phyloP scores from a whole-genome alignment of 2,329 filamentous ascomycete species.

The Fusarium devonianum region DNA sequence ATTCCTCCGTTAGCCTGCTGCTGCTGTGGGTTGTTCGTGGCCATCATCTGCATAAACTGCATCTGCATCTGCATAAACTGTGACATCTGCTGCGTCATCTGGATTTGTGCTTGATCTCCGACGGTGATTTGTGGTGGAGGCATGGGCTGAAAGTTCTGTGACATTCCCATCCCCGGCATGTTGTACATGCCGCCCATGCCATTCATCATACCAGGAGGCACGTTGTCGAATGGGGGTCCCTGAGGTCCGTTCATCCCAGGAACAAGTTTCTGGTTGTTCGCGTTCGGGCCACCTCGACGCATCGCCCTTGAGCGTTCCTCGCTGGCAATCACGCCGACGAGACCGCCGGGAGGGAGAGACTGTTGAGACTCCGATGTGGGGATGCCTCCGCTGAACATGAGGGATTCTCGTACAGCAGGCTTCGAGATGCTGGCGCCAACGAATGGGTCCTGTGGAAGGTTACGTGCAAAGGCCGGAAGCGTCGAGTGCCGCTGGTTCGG shows the following conservation, averaged over 20 bases:
- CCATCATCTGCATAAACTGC: conserved; percentile 91
- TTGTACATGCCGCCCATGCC: conserved; percentile 43
- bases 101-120: conserved; percentile 76
- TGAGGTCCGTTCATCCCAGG: conserved; percentile 48
- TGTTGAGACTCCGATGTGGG: conserved; percentile 48
- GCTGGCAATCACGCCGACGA: conserved; percentile 86
- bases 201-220: conserved; percentile 53
- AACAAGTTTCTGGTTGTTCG: conserved; percentile 58
- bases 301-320: conserved; percentile 82
- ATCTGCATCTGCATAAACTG: conserved; percentile 95
- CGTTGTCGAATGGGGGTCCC: conserved; percentile 56
- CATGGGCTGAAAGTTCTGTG: conserved; percentile 47
- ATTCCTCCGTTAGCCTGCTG: conserved; percentile 24
- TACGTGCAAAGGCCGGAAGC: conserved; percentile 82
- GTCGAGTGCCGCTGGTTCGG: conserved; percentile 49
- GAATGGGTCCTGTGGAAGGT: conserved; percentile 85
- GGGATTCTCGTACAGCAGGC: conserved; percentile 74
- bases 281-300: conserved; percentile 78
- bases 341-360: conserved; percentile 71
- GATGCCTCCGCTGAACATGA: conserved; percentile 70
- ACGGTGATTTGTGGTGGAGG: conserved; percentile 59
- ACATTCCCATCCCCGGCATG: conserved; percentile 43
- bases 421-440: conserved; percentile 79
- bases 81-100: conserved; percentile 84
- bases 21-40: conserved; percentile 46